Percentiles rank a stretch among this genome's conserved stretches.
Conservation (phyloP, 2,329 filamentous ascomycete genomes). For the Aspergillus brunneoviolaceus region DNA sequence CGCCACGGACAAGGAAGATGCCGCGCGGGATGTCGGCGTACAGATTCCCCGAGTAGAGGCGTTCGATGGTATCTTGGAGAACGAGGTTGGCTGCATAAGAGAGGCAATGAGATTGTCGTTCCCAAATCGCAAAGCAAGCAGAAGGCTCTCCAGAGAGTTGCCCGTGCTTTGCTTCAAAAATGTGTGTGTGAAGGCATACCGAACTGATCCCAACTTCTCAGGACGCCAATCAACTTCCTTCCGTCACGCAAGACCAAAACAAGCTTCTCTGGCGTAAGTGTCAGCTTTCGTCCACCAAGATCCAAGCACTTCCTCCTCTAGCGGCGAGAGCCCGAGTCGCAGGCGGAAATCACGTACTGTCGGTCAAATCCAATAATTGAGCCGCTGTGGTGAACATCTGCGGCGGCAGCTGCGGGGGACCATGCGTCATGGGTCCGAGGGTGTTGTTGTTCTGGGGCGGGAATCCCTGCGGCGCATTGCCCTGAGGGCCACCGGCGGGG, state of each 20-base stretch:
- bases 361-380: constrained; percentile 90
- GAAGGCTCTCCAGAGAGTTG: too few relatives aligned
- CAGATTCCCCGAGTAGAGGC: constrained; percentile 71
- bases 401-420: constrained; percentile 57
- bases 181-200: constrained; percentile 57
- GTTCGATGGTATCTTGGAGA: constrained; percentile 86
- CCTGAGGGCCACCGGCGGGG: constrained; percentile 28
- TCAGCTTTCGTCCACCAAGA: background rate
- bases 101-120: background rate
- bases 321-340: background rate
- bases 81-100: constrained; percentile 80
- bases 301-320: background rate
- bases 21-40: constrained; percentile 85
- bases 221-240: constrained; percentile 85
- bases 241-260: constrained; percentile 89
- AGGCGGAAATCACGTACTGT: constrained; percentile 65
- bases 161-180: too few relatives aligned
- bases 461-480: constrained; percentile 30
- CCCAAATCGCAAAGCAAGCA: too few relatives aligned
- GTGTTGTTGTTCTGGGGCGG: constrained; percentile 27
- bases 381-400: constrained; percentile 99
- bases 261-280: constrained; percentile 74
- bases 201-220: constrained; percentile 97
- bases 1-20: constrained; percentile 87
- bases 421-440: constrained; percentile 35